These are phyloP conservation scores for Claviceps capensis DNA, from an alignment of 2,329 filamentous ascomycete species.

Conservation along the genomic window DNA sequence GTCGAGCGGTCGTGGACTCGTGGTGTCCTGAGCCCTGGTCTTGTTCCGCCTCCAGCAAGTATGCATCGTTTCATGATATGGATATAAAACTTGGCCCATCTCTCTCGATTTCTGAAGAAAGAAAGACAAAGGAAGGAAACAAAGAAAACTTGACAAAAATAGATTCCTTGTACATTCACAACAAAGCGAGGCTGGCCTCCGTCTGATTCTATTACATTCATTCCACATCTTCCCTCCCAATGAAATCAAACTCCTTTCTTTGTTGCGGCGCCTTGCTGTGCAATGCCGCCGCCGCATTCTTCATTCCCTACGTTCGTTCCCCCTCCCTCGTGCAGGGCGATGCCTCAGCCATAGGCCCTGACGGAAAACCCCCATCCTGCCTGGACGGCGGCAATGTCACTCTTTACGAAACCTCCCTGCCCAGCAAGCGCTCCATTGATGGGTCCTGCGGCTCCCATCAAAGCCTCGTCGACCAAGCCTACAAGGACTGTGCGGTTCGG, in stretches of 20 bases:
- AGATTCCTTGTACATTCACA: too few relatives aligned
- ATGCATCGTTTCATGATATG: too few relatives aligned
- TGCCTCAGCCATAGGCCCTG: not conserved
- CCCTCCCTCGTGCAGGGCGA: not conserved
- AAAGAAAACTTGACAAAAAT: too few relatives aligned
- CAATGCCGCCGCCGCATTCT: not conserved
- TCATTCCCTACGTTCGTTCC: not conserved
- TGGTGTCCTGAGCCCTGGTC: too few relatives aligned
- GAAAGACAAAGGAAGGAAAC: too few relatives aligned
- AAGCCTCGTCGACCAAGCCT: not conserved
- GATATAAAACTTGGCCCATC: too few relatives aligned
- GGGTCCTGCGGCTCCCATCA: not conserved
- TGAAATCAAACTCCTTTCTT: not conserved
- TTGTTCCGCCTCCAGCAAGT: too few relatives aligned
- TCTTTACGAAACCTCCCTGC: not conserved
- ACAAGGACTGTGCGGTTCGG: not conserved
- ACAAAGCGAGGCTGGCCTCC: too few relatives aligned
- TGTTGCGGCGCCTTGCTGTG: not conserved
- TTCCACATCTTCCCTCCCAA: not conserved
- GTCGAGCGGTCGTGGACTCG: too few relatives aligned
- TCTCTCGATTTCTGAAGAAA: too few relatives aligned
- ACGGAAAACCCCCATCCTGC: not conserved
- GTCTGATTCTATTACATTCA: too few relatives aligned
- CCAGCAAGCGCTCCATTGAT: not conserved
- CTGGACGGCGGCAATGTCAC: not conserved